Evolutionary conservation across 768 basidiomycete species (phyloP), one percentile per base, ranked within the genome.

Genomic region (Lyophyllum atratum): DNA sequence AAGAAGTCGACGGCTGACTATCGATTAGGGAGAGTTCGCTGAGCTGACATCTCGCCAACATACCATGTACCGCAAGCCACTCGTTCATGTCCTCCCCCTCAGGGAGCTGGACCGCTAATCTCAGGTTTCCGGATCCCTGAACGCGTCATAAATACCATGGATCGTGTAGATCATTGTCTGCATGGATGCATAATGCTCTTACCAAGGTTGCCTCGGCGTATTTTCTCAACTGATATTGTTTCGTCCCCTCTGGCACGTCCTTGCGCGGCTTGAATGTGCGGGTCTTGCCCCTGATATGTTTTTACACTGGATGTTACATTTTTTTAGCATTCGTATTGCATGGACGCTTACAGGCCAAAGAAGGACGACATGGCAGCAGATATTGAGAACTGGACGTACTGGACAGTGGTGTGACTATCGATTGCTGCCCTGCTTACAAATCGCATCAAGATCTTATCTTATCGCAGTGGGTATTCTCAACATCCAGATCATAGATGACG

Each of bases 11-110:
- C 96, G 28, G 94, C 97, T 99, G 17, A 48, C 45, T 17, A 52
- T 34, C 52, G 34, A 42, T 55, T 19, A 57, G 46, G 26, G 17
- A 52, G 43, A 28, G 21, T 37, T 6, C 33, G 42, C 29, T 28
- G 48, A 24, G n/a, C 56, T 29, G 11, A 39, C 9, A 21, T 10
- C 22, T 0, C 12, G 34, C 45, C n/a, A n/a, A 54, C 49, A 67
- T 85, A 97, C 97, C 93, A 69, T 99, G 96, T 8, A 99, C 96
- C 12, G 97, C 97, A n/a, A 99, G 86, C 97, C 97, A 99, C 73
- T 99, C 97, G 63, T 95, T 96, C 65, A 86, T 72, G 70, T 99
- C 97, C 73, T 99, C 97, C 37, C 97, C 97, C 63, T 98, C 97
- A 0, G 97, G 97, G 19, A 98, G 80, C 60, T 90, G 86, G 21